Conservation (phyloP, 352 stramenopile genomes). For the Pythium dissotocum region DNA sequence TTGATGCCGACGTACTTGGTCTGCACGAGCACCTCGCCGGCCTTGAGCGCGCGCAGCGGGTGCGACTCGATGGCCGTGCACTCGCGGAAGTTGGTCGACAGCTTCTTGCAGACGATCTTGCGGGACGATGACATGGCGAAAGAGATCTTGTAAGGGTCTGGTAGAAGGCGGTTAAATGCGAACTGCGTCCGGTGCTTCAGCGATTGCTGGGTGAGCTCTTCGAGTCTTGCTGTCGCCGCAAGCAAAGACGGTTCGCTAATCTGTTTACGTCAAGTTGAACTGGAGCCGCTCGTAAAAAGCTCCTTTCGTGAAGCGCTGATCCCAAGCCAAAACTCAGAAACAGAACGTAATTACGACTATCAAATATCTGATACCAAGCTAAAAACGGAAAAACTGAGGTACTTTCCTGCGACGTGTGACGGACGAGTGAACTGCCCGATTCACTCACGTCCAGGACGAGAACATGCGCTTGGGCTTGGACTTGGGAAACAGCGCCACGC, state of each 20-base stretch:
- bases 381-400: background rate
- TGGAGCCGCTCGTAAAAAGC: slow-evolving; percentile 17
- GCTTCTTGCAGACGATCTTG: slow-evolving; percentile 80
- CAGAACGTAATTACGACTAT: background rate
- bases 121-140: slow-evolving; percentile 44
- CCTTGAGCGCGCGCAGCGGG: slow-evolving; percentile 40
- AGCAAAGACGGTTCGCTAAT: slow-evolving; percentile 10
- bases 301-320: no score
- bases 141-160: background rate
- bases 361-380: no score
- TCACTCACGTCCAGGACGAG: background rate
- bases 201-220: background rate
- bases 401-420: slow-evolving; percentile 18
- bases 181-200: slow-evolving; percentile 1
- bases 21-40: slow-evolving; percentile 52
- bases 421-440: slow-evolving; percentile 4
- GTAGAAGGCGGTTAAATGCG: slow-evolving; percentile 1
- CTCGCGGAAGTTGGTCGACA: slow-evolving; percentile 81
- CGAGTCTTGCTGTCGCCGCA: background rate
- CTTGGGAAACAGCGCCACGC: background rate
- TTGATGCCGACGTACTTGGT: slow-evolving; percentile 46
- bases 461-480: background rate
- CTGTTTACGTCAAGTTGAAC: slow-evolving; percentile 31
- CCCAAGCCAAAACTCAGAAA: background rate
- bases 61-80: slow-evolving; percentile 66